A percentile compares a stretch with the other conserved stretches of the same genome.
These are phyloP conservation scores for Zalerion maritima DNA, from an alignment of 495 filamentous ascomycete genomes.

Conservation along the genomic window DNA sequence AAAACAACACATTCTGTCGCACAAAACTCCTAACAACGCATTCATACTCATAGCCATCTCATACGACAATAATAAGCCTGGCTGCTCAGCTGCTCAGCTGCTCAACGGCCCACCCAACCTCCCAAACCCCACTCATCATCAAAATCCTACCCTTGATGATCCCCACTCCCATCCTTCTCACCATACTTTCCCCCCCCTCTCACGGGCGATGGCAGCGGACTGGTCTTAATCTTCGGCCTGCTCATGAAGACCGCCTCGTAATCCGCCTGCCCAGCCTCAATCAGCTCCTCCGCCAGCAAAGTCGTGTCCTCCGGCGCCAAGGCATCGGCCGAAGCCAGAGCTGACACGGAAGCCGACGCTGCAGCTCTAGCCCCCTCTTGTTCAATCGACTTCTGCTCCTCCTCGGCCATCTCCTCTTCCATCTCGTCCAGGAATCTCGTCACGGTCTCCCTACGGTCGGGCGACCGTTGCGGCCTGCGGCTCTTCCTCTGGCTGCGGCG, in stretches of 20 bases:
- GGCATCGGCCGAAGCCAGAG: slow-evolving; percentile 14
- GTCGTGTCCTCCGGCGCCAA: slow-evolving; percentile 40
- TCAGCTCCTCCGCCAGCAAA: slow-evolving; percentile 16
- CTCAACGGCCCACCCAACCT: not conserved
- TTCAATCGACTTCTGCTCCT: slow-evolving; percentile 12
- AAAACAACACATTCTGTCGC: too few species aligned
- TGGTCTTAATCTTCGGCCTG: slow-evolving; percentile 60
- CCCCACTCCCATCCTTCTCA: slow-evolving; percentile 6
- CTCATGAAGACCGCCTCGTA: slow-evolving; percentile 81
- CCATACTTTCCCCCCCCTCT: slow-evolving; percentile 12
- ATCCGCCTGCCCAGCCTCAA: slow-evolving; percentile 40
- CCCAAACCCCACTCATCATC: not conserved
- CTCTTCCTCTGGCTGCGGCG: slow-evolving; percentile 32
- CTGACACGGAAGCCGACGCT: slow-evolving; percentile 6
- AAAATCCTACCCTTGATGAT: not conserved
- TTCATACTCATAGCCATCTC: too few species aligned
- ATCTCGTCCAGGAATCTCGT: slow-evolving; percentile 19
- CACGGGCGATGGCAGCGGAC: slow-evolving; percentile 49
- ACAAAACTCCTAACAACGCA: too few species aligned
- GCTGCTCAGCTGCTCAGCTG: too few species aligned
- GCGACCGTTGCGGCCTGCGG: slow-evolving; percentile 18
- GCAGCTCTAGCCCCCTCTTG: slow-evolving; percentile 9
- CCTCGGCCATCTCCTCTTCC: slow-evolving; percentile 8
- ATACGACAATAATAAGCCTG: too few species aligned
- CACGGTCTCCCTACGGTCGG: slow-evolving; percentile 12